Evolutionary conservation across 441 rosid genomes (phyloP).

Genomic region (Gossypium schwendimanii): DNA sequence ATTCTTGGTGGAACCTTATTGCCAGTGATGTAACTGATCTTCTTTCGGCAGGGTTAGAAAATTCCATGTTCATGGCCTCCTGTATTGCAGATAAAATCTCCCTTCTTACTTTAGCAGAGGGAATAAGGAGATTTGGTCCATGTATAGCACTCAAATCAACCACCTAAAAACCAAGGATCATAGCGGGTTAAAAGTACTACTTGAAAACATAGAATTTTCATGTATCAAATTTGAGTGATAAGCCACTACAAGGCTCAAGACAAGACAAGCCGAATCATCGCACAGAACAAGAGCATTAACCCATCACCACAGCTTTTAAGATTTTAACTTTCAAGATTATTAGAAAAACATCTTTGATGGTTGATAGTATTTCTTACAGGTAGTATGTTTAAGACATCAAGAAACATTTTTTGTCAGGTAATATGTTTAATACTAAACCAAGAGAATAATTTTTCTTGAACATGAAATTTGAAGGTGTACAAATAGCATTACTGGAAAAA

Average conservation of each 20-base stretch:
- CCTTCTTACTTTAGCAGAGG: constrained; percentile 53
- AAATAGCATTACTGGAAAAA: not conserved
- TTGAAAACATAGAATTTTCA: not conserved
- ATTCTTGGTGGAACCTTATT: constrained; percentile 54
- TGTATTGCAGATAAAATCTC: constrained; percentile 68
- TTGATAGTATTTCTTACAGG: not conserved
- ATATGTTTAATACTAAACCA: not conserved
- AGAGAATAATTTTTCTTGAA: not conserved
- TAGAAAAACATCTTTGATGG: not conserved
- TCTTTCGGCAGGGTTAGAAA: constrained; percentile 55
- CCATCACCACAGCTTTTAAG: not conserved
- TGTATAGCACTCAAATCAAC: constrained; percentile 61
- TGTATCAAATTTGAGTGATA: not conserved
- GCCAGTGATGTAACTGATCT: constrained; percentile 62
- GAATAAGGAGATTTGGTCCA: constrained; percentile 58
- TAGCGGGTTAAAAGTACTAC: not conserved
- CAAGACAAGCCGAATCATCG: not conserved
- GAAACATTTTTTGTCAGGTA: too few species aligned
- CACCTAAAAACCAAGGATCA: constrained; percentile 38
- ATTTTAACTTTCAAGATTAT: not conserved
- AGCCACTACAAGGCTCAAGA: not conserved
- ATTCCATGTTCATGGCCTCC: constrained; percentile 59
- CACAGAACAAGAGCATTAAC: not conserved
- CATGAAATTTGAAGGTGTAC: not conserved
- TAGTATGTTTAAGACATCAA: not conserved